Base-by-base conservation (phyloP, 2,329 filamentous ascomycete genomes). In the Triangularia verruculosa region DNA sequence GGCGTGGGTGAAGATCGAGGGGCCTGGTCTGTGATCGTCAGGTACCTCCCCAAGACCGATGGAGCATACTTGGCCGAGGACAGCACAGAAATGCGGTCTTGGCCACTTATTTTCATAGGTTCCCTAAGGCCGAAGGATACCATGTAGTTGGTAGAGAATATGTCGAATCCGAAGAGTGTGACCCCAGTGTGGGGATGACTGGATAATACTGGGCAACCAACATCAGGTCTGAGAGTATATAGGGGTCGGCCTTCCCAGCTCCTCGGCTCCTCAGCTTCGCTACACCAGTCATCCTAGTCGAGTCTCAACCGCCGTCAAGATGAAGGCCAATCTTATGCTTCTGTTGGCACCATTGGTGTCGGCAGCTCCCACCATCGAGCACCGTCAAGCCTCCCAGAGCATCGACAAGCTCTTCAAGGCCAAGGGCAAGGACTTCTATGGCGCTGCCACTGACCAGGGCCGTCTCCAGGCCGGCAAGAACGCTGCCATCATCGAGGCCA, bases 371-470 rank as follows among this genome's bases (percentile, higher is more conserved):
- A 62, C 75, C 13, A 47, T 74, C 57, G 73, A 75, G 59, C 24
- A 63, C 20, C 74, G 78, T 43, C 79, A 82, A 72, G 75, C 78
- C 1, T 55, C 76, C 2, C 73, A 77, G 61, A 84, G 82, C 74
- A 78, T 89, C 66, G 80, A 88, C 71, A 72, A 73, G 61, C 78
- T 83, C 24, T 84, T 89, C 76, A 83, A 84, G 72, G 81, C 82
- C 63, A 82, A 84, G 70, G 87, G 87, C 66, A 90, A 90, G 78
- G 79, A 83, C 67, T 91, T 90, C 76, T 85, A 83, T 61, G 89
- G 88, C 67, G 82, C 81, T 13, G 80, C 78, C 61, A 79, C 83
- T 1, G 87, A 90, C 70, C 78, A 83, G 70, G 77, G 76, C 65
- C 79, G 77, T 11, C 80, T 90, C 3, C 77, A 72, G 32, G 72